These are phyloP conservation scores for Kodamaea sp. DNA, from an alignment of 1,139 yeast genomes.

Conservation along the genomic window DNA sequence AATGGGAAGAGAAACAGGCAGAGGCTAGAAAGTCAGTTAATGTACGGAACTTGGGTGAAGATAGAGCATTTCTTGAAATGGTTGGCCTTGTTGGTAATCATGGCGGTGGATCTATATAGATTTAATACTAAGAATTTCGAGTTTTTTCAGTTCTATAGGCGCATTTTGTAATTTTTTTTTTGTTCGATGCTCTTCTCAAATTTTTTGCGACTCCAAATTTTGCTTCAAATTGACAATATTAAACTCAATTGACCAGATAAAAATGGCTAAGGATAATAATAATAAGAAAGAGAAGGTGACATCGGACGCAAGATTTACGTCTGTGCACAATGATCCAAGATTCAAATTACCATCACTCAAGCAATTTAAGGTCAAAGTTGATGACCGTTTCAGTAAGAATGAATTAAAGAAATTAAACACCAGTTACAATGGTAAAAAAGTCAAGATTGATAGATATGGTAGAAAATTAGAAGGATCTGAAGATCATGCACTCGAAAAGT, in stretches of 20 bases:
- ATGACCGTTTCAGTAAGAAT: slow-evolving; percentile 74
- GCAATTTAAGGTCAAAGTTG: slow-evolving; percentile 73
- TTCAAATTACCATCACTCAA: slow-evolving; percentile 72
- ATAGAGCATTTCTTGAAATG: slow-evolving; percentile 82
- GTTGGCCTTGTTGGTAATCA: slow-evolving; percentile 82
- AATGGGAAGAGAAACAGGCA: slow-evolving; percentile 89
- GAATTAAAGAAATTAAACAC: slow-evolving; percentile 63
- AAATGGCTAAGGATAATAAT: slow-evolving; percentile 24
- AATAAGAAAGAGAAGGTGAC: slow-evolving; percentile 30
- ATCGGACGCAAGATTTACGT: slow-evolving; percentile 70
- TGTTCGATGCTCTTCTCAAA: slow-evolving; percentile 2
- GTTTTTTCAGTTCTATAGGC: not conserved
- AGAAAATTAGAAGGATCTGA: slow-evolving; percentile 52
- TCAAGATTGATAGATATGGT: slow-evolving; percentile 84
- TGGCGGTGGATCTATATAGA: slow-evolving; percentile 57
- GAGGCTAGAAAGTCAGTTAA: slow-evolving; percentile 71
- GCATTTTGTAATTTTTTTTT: not conserved
- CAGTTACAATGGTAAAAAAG: slow-evolving; percentile 43
- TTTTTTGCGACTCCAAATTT: not conserved
- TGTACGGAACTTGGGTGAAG: slow-evolving; percentile 66
- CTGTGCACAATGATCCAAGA: slow-evolving; percentile 84
- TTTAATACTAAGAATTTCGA: not conserved
- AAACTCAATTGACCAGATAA: not conserved
- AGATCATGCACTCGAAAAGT: slow-evolving; percentile 54
- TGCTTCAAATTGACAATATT: not conserved